phyloP scores from a whole-genome alignment of 352 stramenopile species.

The Pythium monospermum region DNA sequence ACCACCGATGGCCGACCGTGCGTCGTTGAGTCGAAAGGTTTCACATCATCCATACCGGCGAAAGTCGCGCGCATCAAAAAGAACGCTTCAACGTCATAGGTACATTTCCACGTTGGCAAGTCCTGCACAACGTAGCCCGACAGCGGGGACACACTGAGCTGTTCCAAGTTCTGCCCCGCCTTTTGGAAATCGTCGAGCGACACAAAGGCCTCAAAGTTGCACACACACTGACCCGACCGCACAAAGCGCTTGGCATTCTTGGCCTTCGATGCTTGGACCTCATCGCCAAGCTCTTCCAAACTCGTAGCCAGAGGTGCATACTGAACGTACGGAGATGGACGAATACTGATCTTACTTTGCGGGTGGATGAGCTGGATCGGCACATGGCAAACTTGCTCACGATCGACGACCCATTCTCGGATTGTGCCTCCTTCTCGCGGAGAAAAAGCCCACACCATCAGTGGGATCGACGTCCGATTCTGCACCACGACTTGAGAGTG shows the following conservation, averaged over 20 bases:
- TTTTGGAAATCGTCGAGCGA: slow-evolving; percentile 58
- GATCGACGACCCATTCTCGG: slow-evolving; percentile 80
- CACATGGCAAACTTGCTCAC: slow-evolving; percentile 76
- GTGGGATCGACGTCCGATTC: slow-evolving; percentile 80
- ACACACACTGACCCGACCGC: slow-evolving; percentile 64
- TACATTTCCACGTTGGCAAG: slow-evolving; percentile 83
- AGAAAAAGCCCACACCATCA: slow-evolving; percentile 88
- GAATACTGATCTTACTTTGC: slow-evolving; percentile 85
- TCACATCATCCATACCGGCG: slow-evolving; percentile 52
- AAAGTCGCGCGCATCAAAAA: slow-evolving; percentile 84
- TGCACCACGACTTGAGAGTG: slow-evolving; percentile 85
- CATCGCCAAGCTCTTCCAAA: slow-evolving; percentile 74
- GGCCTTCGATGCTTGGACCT: slow-evolving; percentile 59
- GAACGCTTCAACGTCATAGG: slow-evolving; percentile 85
- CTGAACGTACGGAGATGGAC: slow-evolving; percentile 77
- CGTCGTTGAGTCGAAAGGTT: slow-evolving; percentile 13
- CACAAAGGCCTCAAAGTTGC: slow-evolving; percentile 77
- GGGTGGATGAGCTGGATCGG: slow-evolving; percentile 81
- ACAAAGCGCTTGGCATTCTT: slow-evolving; percentile 83
- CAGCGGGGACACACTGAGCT: slow-evolving; percentile 39
- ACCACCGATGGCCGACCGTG: slow-evolving; percentile 20
- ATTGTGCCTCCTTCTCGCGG: slow-evolving; percentile 61
- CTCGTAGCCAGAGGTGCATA: slow-evolving; percentile 79
- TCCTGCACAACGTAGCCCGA: slow-evolving; percentile 82
- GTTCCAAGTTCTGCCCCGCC: slow-evolving; percentile 32